phyloP scores from a whole-genome alignment of 208 protist genomes.

The Trypanosoma caninum region DNA sequence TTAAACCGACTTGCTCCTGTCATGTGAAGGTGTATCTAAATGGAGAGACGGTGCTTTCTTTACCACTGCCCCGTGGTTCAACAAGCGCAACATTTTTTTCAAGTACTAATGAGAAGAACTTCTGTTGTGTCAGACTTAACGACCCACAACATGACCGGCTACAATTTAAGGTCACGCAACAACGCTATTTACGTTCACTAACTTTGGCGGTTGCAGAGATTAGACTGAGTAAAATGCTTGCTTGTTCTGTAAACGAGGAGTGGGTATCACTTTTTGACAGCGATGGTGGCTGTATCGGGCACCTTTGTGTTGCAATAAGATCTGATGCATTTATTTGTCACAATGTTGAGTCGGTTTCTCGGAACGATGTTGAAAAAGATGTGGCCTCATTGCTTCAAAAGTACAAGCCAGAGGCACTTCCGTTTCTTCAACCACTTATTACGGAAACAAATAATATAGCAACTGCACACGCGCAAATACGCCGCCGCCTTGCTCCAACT shows the following conservation, averaged over 20 bases:
- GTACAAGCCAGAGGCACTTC: conserved; percentile 17
- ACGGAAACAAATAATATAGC: neutral
- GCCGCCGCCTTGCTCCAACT: neutral
- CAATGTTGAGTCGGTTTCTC: neutral
- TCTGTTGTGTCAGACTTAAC: conserved; percentile 2
- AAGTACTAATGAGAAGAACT: neutral
- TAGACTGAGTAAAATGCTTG: conserved; percentile 9
- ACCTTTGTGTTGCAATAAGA: conserved; percentile 5
- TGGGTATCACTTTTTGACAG: conserved; percentile 21
- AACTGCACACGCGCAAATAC: conserved; percentile 16
- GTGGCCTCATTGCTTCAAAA: conserved; percentile 16
- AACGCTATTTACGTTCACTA: conserved; percentile 12
- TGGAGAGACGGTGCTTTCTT: conserved; percentile 16
- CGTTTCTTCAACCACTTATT: conserved; percentile 15
- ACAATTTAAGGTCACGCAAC: conserved; percentile 22
- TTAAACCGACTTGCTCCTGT: neutral
- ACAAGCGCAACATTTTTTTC: neutral
- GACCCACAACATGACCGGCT: conserved; percentile 20
- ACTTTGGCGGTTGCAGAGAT: conserved; percentile 17
- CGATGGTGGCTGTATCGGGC: conserved; percentile 2
- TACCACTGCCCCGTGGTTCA: neutral
- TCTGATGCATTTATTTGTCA: conserved; percentile 14
- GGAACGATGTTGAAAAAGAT: conserved; percentile 18
- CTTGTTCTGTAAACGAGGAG: neutral
- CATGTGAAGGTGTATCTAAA: conserved; percentile 36